phyloP scores from a whole-genome alignment of 2,329 filamentous ascomycete species.

The Coniochaeta sp. region DNA sequence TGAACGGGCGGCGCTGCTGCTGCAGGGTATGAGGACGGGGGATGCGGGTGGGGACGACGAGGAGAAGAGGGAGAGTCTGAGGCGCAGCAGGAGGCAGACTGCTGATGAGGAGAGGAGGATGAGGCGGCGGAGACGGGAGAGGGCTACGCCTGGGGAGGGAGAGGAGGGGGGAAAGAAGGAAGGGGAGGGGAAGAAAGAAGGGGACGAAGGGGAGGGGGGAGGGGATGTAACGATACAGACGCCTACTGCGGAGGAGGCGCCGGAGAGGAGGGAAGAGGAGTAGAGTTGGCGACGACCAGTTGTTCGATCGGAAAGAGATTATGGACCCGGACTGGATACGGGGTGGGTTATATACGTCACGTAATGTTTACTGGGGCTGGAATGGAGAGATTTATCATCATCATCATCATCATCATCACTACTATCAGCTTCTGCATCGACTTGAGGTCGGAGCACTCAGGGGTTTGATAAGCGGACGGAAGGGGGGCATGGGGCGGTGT shows the following conservation, averaged over 20 bases:
- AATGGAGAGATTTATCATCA: neutral
- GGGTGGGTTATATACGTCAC: neutral
- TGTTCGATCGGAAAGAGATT: neutral
- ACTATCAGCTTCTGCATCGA: neutral
- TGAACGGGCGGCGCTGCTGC: conserved; percentile 71
- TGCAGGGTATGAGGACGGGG: conserved; percentile 72
- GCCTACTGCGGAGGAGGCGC: neutral
- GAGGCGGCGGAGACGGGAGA: conserved; percentile 59
- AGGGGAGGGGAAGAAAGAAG: neutral
- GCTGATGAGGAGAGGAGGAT: conserved; percentile 71
- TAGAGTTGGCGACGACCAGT: neutral
- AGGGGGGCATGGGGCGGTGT: neutral
- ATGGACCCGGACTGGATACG: neutral
- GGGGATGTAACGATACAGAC: neutral
- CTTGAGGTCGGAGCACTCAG: neutral
- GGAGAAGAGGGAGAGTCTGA: conserved; percentile 51
- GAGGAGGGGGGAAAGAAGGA: conserved; percentile 20
- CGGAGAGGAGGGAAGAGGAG: neutral
- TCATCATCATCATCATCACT: too few relatives aligned
- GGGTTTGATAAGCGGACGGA: neutral
- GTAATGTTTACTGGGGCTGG: neutral
- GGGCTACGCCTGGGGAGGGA: conserved; percentile 36
- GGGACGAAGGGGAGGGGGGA: neutral
- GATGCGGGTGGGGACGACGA: conserved; percentile 46
- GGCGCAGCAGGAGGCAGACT: conserved; percentile 57